Evolutionary conservation across 257 asterid genomes (phyloP), one percentile per base, ranked within the genome.

Genomic region (Thymus mandschuricus): DNA sequence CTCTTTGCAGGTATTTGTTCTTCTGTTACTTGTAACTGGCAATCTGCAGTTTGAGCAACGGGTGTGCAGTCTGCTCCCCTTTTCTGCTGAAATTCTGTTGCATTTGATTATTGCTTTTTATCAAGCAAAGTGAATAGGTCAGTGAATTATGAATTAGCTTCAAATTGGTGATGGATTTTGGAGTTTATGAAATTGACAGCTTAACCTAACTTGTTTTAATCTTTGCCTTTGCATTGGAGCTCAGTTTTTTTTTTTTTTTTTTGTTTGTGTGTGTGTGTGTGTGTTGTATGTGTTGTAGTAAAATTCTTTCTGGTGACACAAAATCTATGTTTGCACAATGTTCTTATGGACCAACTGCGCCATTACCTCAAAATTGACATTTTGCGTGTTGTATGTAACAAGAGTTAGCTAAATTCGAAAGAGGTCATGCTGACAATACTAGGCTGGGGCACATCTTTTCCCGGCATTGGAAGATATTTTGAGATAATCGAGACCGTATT

Each of bases 1-100:
- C 85, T 68, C 74, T 83, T 66, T 83, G 88, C 83, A 80, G 88
- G 88, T 80, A 48, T 57, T 3, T 7, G 27, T 21, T 52, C 21
- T 52, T 8, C 49, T 44, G 11, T 6, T 38, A 38, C 44, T 38
- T 38, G 6, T 38, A 38, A 38, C 5, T 21, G 21, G 21, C 21
- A 21, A 21, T 21, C 21, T 21, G 21, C 21, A 21, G 21, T 21
- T 21, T 21, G 21, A 21, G 21, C 21, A 21, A 21, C 21, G 21
- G 21, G 21, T 21, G 21, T 21, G 21, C 21, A 21, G 21, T 21
- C 21, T 21, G 21, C 21, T 21, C 21, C 21, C 21, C 28, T 49
- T 34, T 34, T 65, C 21, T 71, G n/a, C 46, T 64, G 41, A 46
- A 56, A 34, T 34, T 57, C 7, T 38, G 41, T 38, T 35, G 40